These are phyloP conservation scores for Xylaria castorea DNA, from an alignment of 495 filamentous ascomycete genomes.

Conservation along the genomic window DNA sequence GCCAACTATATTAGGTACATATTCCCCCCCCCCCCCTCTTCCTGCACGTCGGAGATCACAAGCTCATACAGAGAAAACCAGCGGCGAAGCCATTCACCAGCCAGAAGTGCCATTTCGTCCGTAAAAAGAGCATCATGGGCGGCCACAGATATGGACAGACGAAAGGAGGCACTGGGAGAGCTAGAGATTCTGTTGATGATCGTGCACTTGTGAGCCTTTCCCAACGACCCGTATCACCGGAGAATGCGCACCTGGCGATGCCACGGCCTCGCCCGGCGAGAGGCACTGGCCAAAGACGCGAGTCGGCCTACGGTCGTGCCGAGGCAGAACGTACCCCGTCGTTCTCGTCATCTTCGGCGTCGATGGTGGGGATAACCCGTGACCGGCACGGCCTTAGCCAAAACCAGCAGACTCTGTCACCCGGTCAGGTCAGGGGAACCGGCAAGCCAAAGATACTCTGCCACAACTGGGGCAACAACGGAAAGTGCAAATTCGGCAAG, in stretches of 20 bases:
- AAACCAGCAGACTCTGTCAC: background rate
- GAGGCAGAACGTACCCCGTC: background rate
- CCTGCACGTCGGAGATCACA: background rate
- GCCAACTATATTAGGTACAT: slow-evolving; percentile 42
- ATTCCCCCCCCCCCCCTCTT: background rate
- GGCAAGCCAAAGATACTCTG: background rate
- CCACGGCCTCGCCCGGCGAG: background rate
- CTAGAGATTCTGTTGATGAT: background rate
- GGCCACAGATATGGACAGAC: background rate
- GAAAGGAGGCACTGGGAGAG: background rate
- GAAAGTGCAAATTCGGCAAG: background rate
- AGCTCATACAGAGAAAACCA: background rate
- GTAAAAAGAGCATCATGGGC: background rate
- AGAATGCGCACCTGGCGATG: background rate
- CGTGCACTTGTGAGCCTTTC: background rate
- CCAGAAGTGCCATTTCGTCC: background rate
- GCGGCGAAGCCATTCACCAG: background rate
- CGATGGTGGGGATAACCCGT: background rate
- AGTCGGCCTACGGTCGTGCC: background rate
- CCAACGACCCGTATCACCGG: background rate
- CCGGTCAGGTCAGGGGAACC: background rate
- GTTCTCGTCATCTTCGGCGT: background rate
- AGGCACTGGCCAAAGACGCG: background rate
- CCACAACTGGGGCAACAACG: background rate
- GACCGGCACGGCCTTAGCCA: background rate